Evolutionary conservation across 805 yeast species (phyloP).

Genomic region (Lachancea sp.): DNA sequence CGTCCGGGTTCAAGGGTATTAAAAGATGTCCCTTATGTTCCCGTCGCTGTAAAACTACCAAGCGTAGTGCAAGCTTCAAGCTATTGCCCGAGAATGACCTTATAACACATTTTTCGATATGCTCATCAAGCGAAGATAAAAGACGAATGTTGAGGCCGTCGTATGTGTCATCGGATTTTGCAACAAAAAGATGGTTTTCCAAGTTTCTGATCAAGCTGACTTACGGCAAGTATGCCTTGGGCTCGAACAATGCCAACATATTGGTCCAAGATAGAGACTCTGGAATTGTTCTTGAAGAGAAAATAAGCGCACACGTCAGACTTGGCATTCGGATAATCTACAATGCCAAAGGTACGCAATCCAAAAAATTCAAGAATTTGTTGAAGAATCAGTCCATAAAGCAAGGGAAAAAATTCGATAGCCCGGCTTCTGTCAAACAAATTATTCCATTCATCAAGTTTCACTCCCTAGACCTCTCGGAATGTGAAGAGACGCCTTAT

Average conservation of each 20-base stretch:
- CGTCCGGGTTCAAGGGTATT: conserved; percentile 39
- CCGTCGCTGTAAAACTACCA: conserved; percentile 47
- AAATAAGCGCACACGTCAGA: conserved; percentile 82
- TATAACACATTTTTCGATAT: conserved; percentile 81
- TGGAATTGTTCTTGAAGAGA: conserved; percentile 87
- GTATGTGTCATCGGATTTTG: conserved; percentile 73
- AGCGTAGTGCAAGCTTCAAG: conserved; percentile 35
- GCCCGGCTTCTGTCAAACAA: conserved; percentile 54
- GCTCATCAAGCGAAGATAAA: conserved; percentile 74
- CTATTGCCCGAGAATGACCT: conserved; percentile 46
- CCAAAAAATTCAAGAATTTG: conserved; percentile 51
- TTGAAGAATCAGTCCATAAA: conserved; percentile 61
- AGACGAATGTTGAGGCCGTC: conserved; percentile 55
- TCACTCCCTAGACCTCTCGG: conserved; percentile 70
- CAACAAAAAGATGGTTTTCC: conserved; percentile 84
- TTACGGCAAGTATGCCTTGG: conserved; percentile 80
- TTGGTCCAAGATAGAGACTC: conserved; percentile 87
- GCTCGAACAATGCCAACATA: conserved; percentile 88
- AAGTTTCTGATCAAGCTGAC: conserved; percentile 76
- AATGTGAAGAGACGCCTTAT: conserved; percentile 55
- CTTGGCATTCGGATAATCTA: conserved; percentile 81
- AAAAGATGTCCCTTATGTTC: conserved; percentile 78
- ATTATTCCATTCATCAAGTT: conserved; percentile 76
- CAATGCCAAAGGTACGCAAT: conserved; percentile 59
- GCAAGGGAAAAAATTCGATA: conserved; percentile 82